A percentile compares a stretch with the other conserved stretches of the same genome.
Evolutionary conservation across 2,329 filamentous ascomycete genomes (phyloP).

Genomic region (Drechslerella dactyloides): DNA sequence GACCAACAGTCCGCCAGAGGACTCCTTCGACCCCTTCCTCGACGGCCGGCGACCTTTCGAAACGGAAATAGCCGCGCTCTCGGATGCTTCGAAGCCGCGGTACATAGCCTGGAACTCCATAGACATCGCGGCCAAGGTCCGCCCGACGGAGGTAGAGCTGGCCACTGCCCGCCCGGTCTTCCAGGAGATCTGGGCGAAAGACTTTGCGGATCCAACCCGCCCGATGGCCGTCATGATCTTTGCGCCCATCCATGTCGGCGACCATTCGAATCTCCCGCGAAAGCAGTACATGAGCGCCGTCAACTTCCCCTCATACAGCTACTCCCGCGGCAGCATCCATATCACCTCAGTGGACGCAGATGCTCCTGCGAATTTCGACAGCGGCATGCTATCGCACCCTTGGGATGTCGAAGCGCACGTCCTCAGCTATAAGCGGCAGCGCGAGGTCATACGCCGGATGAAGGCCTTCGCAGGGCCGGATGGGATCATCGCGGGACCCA

Average conservation of each 20-base stretch:
- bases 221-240: constrained; percentile 62
- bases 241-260: constrained; percentile 59
- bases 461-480: constrained; percentile 61
- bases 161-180: constrained; percentile 74
- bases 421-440: constrained; percentile 71
- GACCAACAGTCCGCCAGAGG: constrained; percentile 20
- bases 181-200: constrained; percentile 75
- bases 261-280: constrained; percentile 58
- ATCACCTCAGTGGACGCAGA: constrained; percentile 62
- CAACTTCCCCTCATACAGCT: constrained; percentile 67
- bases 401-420: constrained; percentile 67
- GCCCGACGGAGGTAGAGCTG: constrained; percentile 72
- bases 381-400: constrained; percentile 65
- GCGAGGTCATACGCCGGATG: constrained; percentile 67
- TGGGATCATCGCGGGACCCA: constrained; percentile 63
- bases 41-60: constrained; percentile 64
- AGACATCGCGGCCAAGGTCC: constrained; percentile 78
- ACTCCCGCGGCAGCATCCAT: constrained; percentile 68
- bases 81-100: constrained; percentile 52
- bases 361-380: constrained; percentile 65
- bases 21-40: constrained; percentile 62
- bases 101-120: constrained; percentile 65
- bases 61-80: constrained; percentile 63
- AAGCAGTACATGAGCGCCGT: constrained; percentile 65
- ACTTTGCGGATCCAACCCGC: constrained; percentile 75